Conservation (phyloP, 1,139 yeast genomes). For the Magnusiomyces sp. region DNA sequence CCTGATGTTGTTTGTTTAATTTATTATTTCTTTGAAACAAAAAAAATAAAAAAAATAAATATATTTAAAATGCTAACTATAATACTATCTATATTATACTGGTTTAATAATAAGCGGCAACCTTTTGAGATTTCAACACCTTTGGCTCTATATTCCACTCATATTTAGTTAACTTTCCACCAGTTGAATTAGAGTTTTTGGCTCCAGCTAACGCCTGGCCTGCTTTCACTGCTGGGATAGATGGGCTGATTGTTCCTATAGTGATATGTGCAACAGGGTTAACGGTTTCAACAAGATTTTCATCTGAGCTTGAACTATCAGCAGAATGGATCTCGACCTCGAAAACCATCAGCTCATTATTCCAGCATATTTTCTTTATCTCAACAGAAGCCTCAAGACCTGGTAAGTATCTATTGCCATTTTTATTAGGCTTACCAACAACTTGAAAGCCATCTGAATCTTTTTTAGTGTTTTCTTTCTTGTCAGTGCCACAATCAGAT, state of each 20-base stretch:
- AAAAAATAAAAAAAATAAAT: too few species aligned
- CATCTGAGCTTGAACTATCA: background rate
- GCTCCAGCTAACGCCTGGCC: slow-evolving; percentile 5
- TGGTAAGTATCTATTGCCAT: slow-evolving; percentile 14
- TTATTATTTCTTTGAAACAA: too few species aligned
- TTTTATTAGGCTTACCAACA: slow-evolving; percentile 1
- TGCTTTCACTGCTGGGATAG: slow-evolving; percentile 10
- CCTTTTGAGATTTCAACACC: slow-evolving; percentile 5
- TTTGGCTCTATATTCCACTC: slow-evolving; percentile 13
- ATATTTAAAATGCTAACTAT: too few species aligned
- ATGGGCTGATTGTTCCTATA: slow-evolving; percentile 9
- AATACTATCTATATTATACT: too few species aligned
- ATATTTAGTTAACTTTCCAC: background rate
- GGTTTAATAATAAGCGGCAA: slow-evolving; percentile 2
- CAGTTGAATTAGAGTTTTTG: background rate
- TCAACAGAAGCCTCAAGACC: slow-evolving; percentile 26
- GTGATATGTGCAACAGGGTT: slow-evolving; percentile 12
- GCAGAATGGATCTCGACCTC: slow-evolving; percentile 37
- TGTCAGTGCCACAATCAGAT: background rate
- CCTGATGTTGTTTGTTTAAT: too few species aligned
- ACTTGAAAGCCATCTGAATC: background rate
- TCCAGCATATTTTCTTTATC: slow-evolving; percentile 43
- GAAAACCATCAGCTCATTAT: slow-evolving; percentile 48
- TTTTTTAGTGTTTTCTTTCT: background rate
- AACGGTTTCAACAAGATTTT: background rate